Conservation (phyloP, 2,329 filamentous ascomycete species). For the Penicillium sp. region DNA sequence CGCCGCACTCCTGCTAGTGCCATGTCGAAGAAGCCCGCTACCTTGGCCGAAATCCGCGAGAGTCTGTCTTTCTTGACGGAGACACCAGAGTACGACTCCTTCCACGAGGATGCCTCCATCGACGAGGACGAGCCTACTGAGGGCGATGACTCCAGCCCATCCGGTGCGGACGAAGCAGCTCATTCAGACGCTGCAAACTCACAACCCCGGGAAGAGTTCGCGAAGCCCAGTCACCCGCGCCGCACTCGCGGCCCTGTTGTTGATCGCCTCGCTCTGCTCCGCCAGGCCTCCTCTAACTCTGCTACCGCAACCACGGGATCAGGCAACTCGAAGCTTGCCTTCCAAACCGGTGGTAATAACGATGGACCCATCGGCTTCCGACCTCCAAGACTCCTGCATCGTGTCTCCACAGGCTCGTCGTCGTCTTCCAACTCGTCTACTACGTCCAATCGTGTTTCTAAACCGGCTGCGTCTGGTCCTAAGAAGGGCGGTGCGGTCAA, state of each 20-base stretch:
- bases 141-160: conserved; percentile 15
- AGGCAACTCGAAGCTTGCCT: conserved; percentile 32
- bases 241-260: conserved; percentile 44
- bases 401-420: conserved; percentile 31
- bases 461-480: conserved; percentile 47
- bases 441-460: conserved; percentile 27
- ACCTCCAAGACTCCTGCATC: conserved; percentile 32
- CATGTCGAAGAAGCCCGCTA: conserved; percentile 65
- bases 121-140: conserved; percentile 42
- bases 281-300: conserved; percentile 46
- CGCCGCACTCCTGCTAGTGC: conserved; percentile 60
- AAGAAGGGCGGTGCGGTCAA: conserved; percentile 62
- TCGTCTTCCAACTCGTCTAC: conserved; percentile 17
- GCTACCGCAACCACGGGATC: conserved; percentile 28
- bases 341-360: conserved; percentile 26
- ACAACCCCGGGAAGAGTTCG: conserved; percentile 25
- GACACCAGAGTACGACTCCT: conserved; percentile 56
- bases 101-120: conserved; percentile 52
- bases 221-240: conserved; percentile 35
- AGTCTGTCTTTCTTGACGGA: conserved; percentile 83
- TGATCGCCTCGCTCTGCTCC: conserved; percentile 46
- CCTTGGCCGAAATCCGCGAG: conserved; percentile 77
- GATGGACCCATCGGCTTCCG: conserved; percentile 33
- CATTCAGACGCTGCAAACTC: conserved; percentile 26
- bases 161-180: conserved; percentile 16